phyloP scores from a whole-genome alignment of 257 asterid genomes.

The Capsicum rhomboideum region DNA sequence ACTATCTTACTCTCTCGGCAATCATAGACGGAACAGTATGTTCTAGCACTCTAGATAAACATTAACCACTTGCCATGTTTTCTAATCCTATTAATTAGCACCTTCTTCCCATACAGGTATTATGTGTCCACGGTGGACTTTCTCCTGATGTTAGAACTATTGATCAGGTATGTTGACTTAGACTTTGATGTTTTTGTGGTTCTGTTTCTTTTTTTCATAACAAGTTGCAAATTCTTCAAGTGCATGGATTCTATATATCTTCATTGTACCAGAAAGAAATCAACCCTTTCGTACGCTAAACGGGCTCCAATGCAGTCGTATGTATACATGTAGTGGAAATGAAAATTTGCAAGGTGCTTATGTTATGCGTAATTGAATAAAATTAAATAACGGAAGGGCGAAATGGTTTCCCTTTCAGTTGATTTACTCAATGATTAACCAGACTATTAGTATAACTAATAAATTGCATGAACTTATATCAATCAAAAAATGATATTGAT shows the following conservation, averaged over 20 bases:
- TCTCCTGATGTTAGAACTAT: constrained; percentile 95
- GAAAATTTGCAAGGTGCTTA: not conserved
- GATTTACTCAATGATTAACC: not conserved
- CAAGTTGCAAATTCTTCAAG: not conserved
- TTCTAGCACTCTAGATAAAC: not conserved
- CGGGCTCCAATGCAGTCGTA: not conserved
- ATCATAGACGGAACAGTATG: constrained; percentile 93
- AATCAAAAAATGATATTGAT: not conserved
- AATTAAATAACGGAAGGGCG: not conserved
- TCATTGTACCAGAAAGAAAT: not conserved
- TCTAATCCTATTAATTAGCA: not conserved
- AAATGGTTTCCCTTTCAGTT: not conserved
- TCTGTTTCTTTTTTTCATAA: not conserved
- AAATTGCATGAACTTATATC: not conserved
- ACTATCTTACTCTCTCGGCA: constrained; percentile 90
- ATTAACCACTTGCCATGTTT: constrained; percentile 4
- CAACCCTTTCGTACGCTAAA: not conserved
- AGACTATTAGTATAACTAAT: not conserved
- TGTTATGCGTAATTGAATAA: not conserved
- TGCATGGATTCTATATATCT: not conserved
- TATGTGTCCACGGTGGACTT: constrained; percentile 98
- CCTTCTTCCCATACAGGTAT: constrained; percentile 46
- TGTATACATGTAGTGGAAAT: not conserved
- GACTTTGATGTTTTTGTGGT: not conserved
- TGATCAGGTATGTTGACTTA: constrained; percentile 61